Evolutionary conservation across 2,329 filamentous ascomycete species (phyloP).

Genomic region (Colletotrichum orchidophilum): DNA sequence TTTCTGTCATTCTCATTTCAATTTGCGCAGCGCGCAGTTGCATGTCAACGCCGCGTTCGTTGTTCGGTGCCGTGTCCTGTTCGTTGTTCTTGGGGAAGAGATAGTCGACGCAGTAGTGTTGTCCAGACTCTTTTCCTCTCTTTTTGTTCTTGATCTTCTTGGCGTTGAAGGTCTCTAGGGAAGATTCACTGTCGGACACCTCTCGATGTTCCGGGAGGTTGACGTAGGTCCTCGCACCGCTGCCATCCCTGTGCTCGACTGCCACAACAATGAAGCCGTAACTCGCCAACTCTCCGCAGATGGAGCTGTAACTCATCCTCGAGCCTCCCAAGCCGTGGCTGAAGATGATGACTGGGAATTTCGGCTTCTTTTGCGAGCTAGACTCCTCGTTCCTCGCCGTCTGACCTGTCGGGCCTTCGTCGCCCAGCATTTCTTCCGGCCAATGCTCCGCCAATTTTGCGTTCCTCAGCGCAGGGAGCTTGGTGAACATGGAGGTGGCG

Average conservation of each 20-base stretch:
- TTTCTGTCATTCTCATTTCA: conserved; percentile 69
- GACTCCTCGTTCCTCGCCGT: conserved; percentile 39
- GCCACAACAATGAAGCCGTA: conserved; percentile 73
- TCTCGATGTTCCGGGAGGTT: conserved; percentile 59
- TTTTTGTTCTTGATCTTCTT: conserved; percentile 46
- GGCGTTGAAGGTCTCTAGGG: conserved; percentile 44
- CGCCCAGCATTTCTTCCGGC: conserved; percentile 51
- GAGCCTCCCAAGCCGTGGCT: conserved; percentile 73
- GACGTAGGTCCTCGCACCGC: conserved; percentile 68
- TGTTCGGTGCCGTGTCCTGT: conserved; percentile 61
- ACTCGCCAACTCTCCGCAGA: conserved; percentile 73
- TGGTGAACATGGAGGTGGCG: conserved; percentile 69
- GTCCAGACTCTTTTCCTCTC: conserved; percentile 38
- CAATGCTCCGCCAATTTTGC: conserved; percentile 64
- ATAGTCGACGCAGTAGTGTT: conserved; percentile 66
- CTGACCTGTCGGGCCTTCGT: conserved; percentile 46
- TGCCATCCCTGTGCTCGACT: conserved; percentile 72
- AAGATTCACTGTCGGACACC: conserved; percentile 42
- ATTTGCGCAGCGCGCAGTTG: conserved; percentile 70
- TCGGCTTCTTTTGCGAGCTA: conserved; percentile 47
- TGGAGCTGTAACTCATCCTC: conserved; percentile 67
- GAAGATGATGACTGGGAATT: conserved; percentile 71
- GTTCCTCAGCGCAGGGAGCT: conserved; percentile 71
- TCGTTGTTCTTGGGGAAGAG: conserved; percentile 68
- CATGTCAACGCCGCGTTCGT: conserved; percentile 67